phyloP scores from a whole-genome alignment of 2,329 filamentous ascomycete species.

The Gremmenia infestans region DNA sequence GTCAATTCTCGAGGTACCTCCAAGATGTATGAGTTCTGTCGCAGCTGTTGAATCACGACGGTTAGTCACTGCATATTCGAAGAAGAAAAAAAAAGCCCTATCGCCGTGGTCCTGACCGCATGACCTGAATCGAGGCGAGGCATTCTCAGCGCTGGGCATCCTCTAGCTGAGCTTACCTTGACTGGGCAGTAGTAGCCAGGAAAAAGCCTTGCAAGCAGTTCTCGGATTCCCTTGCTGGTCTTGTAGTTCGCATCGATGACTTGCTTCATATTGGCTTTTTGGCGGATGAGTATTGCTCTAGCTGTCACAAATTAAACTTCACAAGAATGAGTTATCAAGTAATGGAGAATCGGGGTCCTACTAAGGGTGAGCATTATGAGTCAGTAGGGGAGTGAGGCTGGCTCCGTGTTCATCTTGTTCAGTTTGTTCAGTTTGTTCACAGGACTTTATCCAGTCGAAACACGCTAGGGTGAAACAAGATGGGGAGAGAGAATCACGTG shows the following conservation, averaged over 20 bases:
- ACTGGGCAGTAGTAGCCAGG: slow-evolving; percentile 2
- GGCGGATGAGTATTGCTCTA: not conserved
- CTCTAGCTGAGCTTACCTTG: not conserved
- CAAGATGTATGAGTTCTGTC: slow-evolving; percentile 5
- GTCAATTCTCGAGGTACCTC: slow-evolving; percentile 7
- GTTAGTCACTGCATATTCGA: not conserved
- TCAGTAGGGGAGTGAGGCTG: not conserved
- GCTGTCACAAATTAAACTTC: not conserved
- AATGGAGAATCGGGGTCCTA: not conserved
- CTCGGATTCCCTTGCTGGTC: not conserved
- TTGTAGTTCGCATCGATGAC: slow-evolving; percentile 2
- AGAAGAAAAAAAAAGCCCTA: slow-evolving; percentile 9
- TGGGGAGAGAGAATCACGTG: too few relatives aligned
- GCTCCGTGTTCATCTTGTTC: not conserved
- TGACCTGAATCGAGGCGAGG: not conserved
- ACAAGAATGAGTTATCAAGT: not conserved
- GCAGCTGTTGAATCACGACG: not conserved
- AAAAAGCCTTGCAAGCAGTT: slow-evolving; percentile 6
- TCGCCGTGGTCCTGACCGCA: not conserved
- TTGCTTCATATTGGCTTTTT: slow-evolving; percentile 1
- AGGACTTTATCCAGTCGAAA: too few relatives aligned
- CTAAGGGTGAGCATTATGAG: not conserved
- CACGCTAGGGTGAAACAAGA: too few relatives aligned
- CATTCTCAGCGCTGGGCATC: not conserved
- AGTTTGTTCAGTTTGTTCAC: not conserved